Evolutionary conservation across 192 early-diverging fungal genomes (phyloP).

Genomic region (Entrophospora sp.): DNA sequence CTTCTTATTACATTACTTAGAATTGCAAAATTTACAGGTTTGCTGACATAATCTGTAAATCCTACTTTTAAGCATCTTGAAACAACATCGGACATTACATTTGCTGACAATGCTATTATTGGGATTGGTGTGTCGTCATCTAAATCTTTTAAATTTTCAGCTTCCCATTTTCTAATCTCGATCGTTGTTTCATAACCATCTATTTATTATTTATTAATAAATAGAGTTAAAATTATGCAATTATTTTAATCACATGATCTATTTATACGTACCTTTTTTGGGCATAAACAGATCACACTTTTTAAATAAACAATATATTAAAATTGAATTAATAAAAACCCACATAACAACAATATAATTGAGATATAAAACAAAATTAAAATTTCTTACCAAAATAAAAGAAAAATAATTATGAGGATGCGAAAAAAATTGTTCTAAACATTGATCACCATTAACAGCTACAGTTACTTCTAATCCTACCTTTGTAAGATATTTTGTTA

Average conservation of each 20-base stretch:
- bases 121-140: conserved; percentile 34
- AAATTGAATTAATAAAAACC: not conserved
- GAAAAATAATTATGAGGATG: conserved; percentile 39
- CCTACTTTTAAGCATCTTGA: conserved; percentile 35
- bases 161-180: conserved; percentile 45
- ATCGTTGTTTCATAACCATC: conserved; percentile 47
- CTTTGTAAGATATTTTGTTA: conserved; percentile 34
- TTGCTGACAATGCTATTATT: conserved; percentile 46
- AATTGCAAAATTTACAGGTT: conserved; percentile 24
- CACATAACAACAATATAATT: too few species aligned
- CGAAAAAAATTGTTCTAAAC: conserved; percentile 33
- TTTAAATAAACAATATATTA: not conserved
- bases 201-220: conserved; percentile 1
- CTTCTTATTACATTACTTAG: conserved; percentile 2
- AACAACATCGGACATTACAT: conserved; percentile 49
- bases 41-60: conserved; percentile 46
- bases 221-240: too few species aligned
- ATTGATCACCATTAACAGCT: conserved; percentile 39
- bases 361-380: too few species aligned
- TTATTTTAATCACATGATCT: not conserved
- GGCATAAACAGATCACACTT: conserved; percentile 53
- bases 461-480: conserved; percentile 41
- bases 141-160: conserved; percentile 21
- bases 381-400: conserved; percentile 32
- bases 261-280: conserved; percentile 31